Conservation (phyloP, 148 eudicot genomes). For the Silene uniflora region DNA sequence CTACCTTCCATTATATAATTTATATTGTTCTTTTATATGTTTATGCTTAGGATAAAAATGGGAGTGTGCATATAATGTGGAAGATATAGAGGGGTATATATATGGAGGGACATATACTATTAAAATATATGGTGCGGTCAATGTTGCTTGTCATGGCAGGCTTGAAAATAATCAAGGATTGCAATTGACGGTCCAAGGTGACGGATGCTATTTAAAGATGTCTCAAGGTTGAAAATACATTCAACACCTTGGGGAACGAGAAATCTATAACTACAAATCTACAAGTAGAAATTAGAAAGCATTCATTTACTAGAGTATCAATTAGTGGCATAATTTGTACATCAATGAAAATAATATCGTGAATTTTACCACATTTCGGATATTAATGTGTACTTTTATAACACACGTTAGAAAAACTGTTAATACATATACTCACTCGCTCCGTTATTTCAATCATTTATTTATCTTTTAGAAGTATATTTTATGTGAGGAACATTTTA, state of each 20-base stretch:
- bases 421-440: too few relatives aligned
- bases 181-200: constrained; percentile 33
- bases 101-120: neutral
- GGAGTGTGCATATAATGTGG: neutral
- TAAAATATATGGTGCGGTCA: neutral
- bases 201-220: constrained; percentile 24
- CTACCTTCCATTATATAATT: constrained; percentile 21
- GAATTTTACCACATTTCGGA: too few relatives aligned
- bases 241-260: constrained; percentile 18
- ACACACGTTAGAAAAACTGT: too few relatives aligned
- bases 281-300: too few relatives aligned
- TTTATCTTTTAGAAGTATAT: too few relatives aligned
- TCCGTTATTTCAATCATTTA: too few relatives aligned
- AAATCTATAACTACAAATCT: too few relatives aligned
- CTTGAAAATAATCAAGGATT: constrained; percentile 22
- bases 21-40: neutral
- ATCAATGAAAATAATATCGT: too few relatives aligned
- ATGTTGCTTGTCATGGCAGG: constrained; percentile 20
- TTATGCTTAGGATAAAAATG: neutral
- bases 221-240: constrained; percentile 7
- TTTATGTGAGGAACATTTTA: too few relatives aligned
- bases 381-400: too few relatives aligned
- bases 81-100: neutral
- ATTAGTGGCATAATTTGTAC: too few relatives aligned
- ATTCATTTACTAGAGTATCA: too few relatives aligned